phyloP scores from a whole-genome alignment of 345 rosid genomes.

The Corchorus olitorius region DNA sequence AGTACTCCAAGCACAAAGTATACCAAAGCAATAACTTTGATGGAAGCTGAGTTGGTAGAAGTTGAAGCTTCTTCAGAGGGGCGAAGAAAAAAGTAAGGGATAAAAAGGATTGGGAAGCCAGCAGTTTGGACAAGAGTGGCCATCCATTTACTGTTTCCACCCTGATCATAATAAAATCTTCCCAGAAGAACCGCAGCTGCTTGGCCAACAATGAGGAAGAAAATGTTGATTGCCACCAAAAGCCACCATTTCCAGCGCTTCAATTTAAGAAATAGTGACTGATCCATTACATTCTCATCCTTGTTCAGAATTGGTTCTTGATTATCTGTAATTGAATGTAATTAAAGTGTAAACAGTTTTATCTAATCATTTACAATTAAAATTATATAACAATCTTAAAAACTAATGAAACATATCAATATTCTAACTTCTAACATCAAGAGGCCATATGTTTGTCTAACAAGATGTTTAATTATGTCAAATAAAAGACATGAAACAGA shows the following conservation, averaged over 20 bases:
- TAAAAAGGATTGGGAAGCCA: conserved; percentile 55
- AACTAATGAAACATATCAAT: background rate
- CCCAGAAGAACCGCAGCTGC: conserved; percentile 67
- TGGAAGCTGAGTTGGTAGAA: conserved; percentile 37
- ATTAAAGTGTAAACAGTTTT: background rate
- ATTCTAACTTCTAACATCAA: conserved; percentile 7
- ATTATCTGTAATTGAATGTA: conserved; percentile 34
- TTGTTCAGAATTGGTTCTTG: conserved; percentile 33
- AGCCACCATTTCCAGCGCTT: conserved; percentile 64
- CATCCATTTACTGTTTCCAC: conserved; percentile 74
- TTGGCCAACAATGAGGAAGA: conserved; percentile 57
- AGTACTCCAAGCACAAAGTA: conserved; percentile 59
- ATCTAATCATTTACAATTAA: background rate
- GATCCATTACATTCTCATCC: conserved; percentile 15
- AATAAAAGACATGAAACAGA: background rate
- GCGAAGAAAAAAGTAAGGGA: conserved; percentile 48
- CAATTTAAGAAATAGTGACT: conserved; percentile 27
- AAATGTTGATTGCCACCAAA: conserved; percentile 37
- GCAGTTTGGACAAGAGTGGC: conserved; percentile 69
- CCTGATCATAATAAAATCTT: conserved; percentile 63
- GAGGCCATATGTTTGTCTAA: background rate
- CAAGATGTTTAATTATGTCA: background rate
- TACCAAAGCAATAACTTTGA: conserved; percentile 33
- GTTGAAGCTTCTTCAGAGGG: conserved; percentile 32
- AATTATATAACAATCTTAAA: background rate